phyloP scores from a whole-genome alignment of 1,284 basidiomycete genomes.

The Wallemia ichthyophaga region DNA sequence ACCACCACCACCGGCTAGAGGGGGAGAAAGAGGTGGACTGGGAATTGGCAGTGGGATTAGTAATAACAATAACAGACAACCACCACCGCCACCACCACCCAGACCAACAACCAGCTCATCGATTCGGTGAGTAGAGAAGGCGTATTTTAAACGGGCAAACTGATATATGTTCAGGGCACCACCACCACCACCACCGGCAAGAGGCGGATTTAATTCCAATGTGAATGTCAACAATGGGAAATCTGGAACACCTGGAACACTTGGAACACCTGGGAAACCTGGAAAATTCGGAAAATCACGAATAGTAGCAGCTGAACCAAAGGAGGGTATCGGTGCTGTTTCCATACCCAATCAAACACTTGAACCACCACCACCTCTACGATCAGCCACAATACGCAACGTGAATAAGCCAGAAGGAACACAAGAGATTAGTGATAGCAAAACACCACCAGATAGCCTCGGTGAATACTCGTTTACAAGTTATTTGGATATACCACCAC shows the following conservation, averaged over 20 bases:
- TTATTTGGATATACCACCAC: constrained; percentile 33
- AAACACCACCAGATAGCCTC: constrained; percentile 34
- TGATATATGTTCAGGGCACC: background rate
- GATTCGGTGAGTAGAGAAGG: background rate
- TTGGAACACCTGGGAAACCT: too few relatives aligned
- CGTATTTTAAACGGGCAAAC: background rate
- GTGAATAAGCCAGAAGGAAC: too few relatives aligned
- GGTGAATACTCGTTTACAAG: constrained; percentile 38
- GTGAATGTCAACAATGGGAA: too few relatives aligned
- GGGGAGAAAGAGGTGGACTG: too few relatives aligned
- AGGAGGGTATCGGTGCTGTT: too few relatives aligned
- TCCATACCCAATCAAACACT: too few relatives aligned
- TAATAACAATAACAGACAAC: background rate
- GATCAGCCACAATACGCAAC: background rate
- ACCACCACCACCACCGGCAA: background rate
- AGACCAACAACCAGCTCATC: background rate
- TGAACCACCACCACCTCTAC: background rate
- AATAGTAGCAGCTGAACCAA: too few relatives aligned
- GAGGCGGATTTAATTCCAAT: background rate
- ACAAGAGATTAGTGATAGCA: too few relatives aligned
- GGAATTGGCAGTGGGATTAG: too few relatives aligned
- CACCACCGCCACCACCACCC: background rate
- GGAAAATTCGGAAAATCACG: too few relatives aligned
- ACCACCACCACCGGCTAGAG: background rate
- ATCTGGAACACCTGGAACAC: too few relatives aligned